Evolutionary conservation across 768 basidiomycete species (phyloP).

Genomic region (Macrolepiota fuliginosa): DNA sequence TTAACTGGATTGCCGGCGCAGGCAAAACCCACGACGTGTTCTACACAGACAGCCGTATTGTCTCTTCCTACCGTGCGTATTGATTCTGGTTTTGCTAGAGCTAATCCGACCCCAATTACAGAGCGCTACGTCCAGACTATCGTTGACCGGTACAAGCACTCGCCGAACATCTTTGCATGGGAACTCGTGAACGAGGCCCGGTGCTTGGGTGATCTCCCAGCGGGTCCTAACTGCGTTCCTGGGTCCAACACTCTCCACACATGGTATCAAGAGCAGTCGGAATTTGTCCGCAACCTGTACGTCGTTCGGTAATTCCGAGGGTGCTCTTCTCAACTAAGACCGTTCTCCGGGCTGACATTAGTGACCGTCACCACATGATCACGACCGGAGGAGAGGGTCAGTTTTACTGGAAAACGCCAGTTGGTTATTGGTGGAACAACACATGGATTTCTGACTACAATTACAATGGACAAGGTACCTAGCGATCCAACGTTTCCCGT

Average conservation of each 20-base stretch:
- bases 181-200: constrained; percentile 61
- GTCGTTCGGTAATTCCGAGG: constrained; percentile 15
- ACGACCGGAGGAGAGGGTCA: constrained; percentile 59
- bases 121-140: constrained; percentile 49
- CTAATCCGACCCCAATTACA: constrained; percentile 13
- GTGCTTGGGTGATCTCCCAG: constrained; percentile 50
- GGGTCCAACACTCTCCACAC: constrained; percentile 42
- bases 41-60: constrained; percentile 50
- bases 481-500: background rate
- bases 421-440: constrained; percentile 41
- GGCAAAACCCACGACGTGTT: constrained; percentile 54
- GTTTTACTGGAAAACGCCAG: constrained; percentile 43
- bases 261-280: constrained; percentile 52
- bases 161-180: constrained; percentile 56
- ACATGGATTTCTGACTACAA: constrained; percentile 49
- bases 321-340: background rate
- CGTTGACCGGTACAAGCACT: constrained; percentile 48
- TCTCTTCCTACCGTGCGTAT: constrained; percentile 39
- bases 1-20: constrained; percentile 50
- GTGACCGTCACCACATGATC: constrained; percentile 52
- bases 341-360: constrained; percentile 17
- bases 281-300: constrained; percentile 50
- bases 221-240: constrained; percentile 45
- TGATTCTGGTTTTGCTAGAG: background rate
- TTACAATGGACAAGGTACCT: constrained; percentile 50